Base-by-base conservation (phyloP, 2,329 filamentous ascomycete genomes). In the Pseudocercospora eumusae region DNA sequence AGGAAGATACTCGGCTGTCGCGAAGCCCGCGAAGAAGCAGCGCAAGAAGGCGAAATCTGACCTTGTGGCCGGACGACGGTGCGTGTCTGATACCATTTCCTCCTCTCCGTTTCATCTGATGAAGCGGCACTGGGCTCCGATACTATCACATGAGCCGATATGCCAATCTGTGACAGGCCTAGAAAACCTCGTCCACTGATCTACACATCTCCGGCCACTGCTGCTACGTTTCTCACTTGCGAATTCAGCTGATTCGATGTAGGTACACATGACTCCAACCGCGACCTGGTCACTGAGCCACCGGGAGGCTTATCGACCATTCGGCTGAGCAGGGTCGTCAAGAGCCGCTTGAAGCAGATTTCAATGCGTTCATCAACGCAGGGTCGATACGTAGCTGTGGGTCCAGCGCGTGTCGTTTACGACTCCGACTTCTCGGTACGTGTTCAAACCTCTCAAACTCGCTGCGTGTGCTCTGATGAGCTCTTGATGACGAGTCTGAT, bases 131-230 rank as follows among this genome's bases (percentile, higher is more conserved):
- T 76, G 74, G 74, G 74, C 74, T 75, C 74, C 74, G 74, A 63
- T 44, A 75, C 62, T 25, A 60, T 63, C 61, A 61, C 64, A 70
- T 72, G 71, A 71, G 70, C 66, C 66, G 70, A 75, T 69, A 75
- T 61, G 69, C 74, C 73, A 71, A 61, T 75, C 67, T 75, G 75
- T 65, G 75, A 75, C 75, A 77, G 75, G 75, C 75, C 75, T 77
- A 77, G 75, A 77, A 77, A 77, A 77, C 75, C 75, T 77, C 72
- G 75, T 75, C 75, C 75, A 77, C 75, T 77, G 75, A 77, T 70
- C 50, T 65, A 53, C 53, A 36, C 20, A 31, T 21, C 25, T 21
- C 49, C 18, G 20, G 25, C n/a, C 50, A 36, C n/a, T 36, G 20
- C 27, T 53, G 23, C 59, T 55, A 23, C 52, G 47, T n/a, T 28